Conservation (phyloP, 768 basidiomycete species). For the Macrocybe gigantea region DNA sequence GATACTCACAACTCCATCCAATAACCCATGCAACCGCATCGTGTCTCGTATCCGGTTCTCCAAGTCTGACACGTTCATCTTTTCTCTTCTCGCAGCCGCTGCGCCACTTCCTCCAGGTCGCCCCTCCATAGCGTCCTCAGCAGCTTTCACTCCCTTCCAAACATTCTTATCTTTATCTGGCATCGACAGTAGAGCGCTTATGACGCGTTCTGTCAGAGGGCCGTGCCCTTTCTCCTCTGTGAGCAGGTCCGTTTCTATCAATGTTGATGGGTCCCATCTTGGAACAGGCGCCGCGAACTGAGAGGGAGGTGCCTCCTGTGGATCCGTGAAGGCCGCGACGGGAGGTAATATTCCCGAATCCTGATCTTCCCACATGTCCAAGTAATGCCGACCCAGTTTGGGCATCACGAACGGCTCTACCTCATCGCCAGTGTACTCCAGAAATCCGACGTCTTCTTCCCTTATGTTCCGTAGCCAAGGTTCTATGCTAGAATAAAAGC, state of each 20-base stretch:
- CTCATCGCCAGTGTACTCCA: constrained; percentile 89
- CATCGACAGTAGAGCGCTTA: constrained; percentile 67
- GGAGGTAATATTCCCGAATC: constrained; percentile 48
- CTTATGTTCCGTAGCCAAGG: constrained; percentile 84
- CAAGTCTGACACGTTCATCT: constrained; percentile 73
- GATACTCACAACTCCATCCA: constrained; percentile 61
- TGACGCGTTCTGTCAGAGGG: constrained; percentile 79
- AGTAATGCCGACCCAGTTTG: constrained; percentile 80
- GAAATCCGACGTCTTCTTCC: constrained; percentile 94
- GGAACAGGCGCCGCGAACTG: constrained; percentile 47
- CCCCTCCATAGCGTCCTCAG: constrained; percentile 81
- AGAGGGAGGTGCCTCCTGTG: constrained; percentile 28
- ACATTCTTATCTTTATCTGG: constrained; percentile 53
- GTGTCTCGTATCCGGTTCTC: constrained; percentile 73
- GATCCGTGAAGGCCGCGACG: constrained; percentile 18
- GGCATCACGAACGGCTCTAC: constrained; percentile 85
- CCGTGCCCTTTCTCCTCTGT: constrained; percentile 82
- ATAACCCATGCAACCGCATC: constrained; percentile 68
- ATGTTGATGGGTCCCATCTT: constrained; percentile 80
- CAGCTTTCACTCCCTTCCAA: constrained; percentile 78
- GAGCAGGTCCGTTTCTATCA: constrained; percentile 64
- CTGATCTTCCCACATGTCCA: constrained; percentile 91
- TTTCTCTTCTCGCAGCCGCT: constrained; percentile 68
- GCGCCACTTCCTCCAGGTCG: constrained; percentile 75
- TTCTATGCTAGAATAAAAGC: constrained; percentile 87